Evolutionary conservation across 2,329 filamentous ascomycete species (phyloP), one percentile per base, ranked within the genome.

Genomic region (Cucurbitaria berberidis): DNA sequence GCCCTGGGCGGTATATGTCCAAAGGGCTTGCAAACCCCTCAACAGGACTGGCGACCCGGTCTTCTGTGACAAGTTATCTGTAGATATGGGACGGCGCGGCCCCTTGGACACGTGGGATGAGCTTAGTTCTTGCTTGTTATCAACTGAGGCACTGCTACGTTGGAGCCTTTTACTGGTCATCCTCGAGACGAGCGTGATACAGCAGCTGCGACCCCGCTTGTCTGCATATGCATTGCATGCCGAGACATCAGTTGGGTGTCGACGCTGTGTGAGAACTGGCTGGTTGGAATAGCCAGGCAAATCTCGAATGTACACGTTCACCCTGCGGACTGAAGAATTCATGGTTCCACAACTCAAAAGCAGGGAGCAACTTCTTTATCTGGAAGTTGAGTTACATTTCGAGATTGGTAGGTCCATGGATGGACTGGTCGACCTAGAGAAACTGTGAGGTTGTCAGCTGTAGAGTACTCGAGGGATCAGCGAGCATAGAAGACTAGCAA

Each of bases 171-270:
- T 27, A 29, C 22, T 47, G 45, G 45, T 11, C n/a, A 15, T 9
- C 11, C 10, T 6, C 19, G 24, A 11, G 21, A n/a, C 21, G 18
- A 39, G 24, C 2, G 36, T 39, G 19, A 22, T 39, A 15, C 24
- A 18, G 27, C 27, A 43, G 22, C 11, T 34, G 32, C 15, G 21
- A 48, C 46, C 46, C 46, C 46, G 46, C 46, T 48, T 35, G 38
- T 43, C 22, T 39, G 44, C 38, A 41, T 41, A 48, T 48, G 45
- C 35, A 48, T 24, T 48, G 45, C 35, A 48, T 24, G 45, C 36
- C 35, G 30, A 48, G 45, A 24, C 42, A 8, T 22, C 29, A 39
- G 19, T 24, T 39, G 13, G 10, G 36, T n/a, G 10, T 15, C 36
- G 11, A 8, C 7, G 21, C 21, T 4, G 9, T 39, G 36, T n/a